phyloP scores from a whole-genome alignment of 2,329 filamentous ascomycete species.

The Xylaria arbuscula region DNA sequence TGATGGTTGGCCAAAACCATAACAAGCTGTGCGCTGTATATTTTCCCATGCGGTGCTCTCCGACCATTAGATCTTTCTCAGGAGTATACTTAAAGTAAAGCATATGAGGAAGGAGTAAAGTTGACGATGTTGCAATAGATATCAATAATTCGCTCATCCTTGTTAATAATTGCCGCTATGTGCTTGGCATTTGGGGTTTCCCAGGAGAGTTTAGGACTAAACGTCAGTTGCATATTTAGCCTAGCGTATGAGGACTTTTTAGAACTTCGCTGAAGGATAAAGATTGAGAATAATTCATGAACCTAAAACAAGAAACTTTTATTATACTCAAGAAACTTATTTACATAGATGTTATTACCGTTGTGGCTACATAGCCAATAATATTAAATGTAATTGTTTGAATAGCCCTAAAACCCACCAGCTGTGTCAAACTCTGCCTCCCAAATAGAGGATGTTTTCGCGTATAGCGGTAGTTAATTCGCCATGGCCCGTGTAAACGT shows the following conservation, averaged over 20 bases:
- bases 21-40: background rate
- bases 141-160: background rate
- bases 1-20: too few species aligned
- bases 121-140: background rate
- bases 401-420: background rate
- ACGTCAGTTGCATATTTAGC: background rate
- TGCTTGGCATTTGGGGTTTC: background rate
- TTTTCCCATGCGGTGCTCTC: background rate
- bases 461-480: conserved; percentile 59
- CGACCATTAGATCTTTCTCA: background rate
- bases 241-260: background rate
- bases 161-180: background rate
- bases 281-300: background rate
- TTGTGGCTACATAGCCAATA: background rate
- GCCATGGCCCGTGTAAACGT: conserved; percentile 65
- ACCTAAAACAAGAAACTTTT: conserved; percentile 6
- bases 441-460: conserved; percentile 66
- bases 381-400: background rate
- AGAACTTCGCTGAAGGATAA: background rate
- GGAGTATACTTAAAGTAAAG: background rate
- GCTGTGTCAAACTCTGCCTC: conserved; percentile 56
- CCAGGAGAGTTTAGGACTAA: background rate
- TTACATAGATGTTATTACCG: conserved; percentile 4
- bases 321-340: conserved; percentile 9
- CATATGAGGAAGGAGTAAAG: background rate